These are phyloP conservation scores for Boletus rubescentipes DNA, from an alignment of 768 basidiomycete species.

Conservation along the genomic window DNA sequence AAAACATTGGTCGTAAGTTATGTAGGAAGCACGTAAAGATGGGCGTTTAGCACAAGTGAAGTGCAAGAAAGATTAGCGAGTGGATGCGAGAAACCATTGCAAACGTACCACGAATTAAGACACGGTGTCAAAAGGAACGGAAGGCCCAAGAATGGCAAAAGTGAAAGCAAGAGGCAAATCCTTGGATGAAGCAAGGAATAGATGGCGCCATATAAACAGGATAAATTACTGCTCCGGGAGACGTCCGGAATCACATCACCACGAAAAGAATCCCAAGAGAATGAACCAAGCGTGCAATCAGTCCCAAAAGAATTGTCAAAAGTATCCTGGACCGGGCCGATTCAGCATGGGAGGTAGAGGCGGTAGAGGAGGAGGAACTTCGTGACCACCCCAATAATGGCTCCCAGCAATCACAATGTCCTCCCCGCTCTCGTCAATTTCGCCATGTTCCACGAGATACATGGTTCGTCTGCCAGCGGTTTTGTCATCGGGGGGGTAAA, in stretches of 20 bases:
- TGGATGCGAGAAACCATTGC: not conserved
- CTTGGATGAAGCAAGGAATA: slow-evolving; percentile 8
- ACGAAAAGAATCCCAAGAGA: slow-evolving; percentile 9
- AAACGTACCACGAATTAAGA: slow-evolving; percentile 4
- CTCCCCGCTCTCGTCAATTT: slow-evolving; percentile 22
- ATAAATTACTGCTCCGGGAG: slow-evolving; percentile 26
- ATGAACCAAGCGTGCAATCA: not conserved
- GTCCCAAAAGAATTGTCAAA: slow-evolving; percentile 17
- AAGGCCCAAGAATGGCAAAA: slow-evolving; percentile 12
- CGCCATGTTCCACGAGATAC: slow-evolving; percentile 33
- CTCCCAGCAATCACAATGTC: slow-evolving; percentile 19
- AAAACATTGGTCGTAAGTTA: not conserved
- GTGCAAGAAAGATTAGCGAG: slow-evolving; percentile 13
- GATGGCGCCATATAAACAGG: slow-evolving; percentile 25
- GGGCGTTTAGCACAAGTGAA: slow-evolving; percentile 5
- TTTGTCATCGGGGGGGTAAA: slow-evolving; percentile 31
- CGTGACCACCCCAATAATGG: slow-evolving; percentile 20
- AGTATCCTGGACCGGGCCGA: slow-evolving; percentile 29
- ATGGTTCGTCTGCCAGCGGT: slow-evolving; percentile 35
- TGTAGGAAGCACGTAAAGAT: slow-evolving; percentile 2
- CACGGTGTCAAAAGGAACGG: slow-evolving; percentile 2
- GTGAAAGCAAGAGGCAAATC: slow-evolving; percentile 9
- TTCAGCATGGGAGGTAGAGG: slow-evolving; percentile 14
- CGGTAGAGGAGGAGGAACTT: slow-evolving; percentile 21
- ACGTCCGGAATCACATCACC: slow-evolving; percentile 1